Conservation (phyloP, 176 grass and related monocot genomes). For the Carex myosuroides region DNA sequence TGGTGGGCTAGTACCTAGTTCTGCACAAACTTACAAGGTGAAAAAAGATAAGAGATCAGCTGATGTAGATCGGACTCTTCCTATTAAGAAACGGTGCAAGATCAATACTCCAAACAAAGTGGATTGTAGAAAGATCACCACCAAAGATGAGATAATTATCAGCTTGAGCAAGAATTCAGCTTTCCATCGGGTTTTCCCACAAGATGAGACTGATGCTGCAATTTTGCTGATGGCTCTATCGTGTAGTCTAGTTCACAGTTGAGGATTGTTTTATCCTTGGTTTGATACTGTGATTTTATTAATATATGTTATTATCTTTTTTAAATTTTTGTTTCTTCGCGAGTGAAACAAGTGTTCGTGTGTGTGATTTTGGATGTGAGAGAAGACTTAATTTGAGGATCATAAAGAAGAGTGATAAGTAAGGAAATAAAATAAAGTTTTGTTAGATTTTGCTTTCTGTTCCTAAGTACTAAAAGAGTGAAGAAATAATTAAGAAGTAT, state of each 20-base stretch:
- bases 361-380: slow-evolving; percentile 17
- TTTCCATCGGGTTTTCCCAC: background rate
- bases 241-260: slow-evolving; percentile 64
- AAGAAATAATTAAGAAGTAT: background rate
- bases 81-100: slow-evolving; percentile 99
- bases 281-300: background rate
- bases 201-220: slow-evolving; percentile 93
- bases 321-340: background rate
- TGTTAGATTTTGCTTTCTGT: slow-evolving; percentile 8
- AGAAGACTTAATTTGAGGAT: slow-evolving; percentile 2
- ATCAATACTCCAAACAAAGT: background rate
- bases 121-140: slow-evolving; percentile 25
- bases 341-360: background rate
- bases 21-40: slow-evolving; percentile 29
- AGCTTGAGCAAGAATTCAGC: slow-evolving; percentile 40
- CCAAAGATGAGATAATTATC: slow-evolving; percentile 43
- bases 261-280: slow-evolving; percentile 7
- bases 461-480: background rate
- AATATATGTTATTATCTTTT: background rate
- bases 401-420: background rate
- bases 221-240: slow-evolving; percentile 92
- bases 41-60: slow-evolving; percentile 64
- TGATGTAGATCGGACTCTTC: slow-evolving; percentile 52
- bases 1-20: slow-evolving; percentile 6
- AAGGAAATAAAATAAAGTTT: slow-evolving; percentile 12